Percentiles rank a stretch among this genome's conserved stretches.
These are phyloP conservation scores for Suillus brevipes DNA, from an alignment of 768 basidiomycete species.

Conservation along the genomic window DNA sequence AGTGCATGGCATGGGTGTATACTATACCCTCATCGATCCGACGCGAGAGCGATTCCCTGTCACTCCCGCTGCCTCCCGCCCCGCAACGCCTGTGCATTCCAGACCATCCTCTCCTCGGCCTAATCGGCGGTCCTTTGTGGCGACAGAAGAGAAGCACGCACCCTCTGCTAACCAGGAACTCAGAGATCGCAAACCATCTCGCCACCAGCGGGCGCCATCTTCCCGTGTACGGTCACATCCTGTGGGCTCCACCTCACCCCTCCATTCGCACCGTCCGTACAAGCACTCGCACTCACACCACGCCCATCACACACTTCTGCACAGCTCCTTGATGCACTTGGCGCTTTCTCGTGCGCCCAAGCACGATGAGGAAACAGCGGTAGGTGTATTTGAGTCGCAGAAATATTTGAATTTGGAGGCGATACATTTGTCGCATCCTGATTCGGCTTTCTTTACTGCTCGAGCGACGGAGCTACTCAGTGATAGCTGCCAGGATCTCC, in stretches of 20 bases:
- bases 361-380: slow-evolving; percentile 45
- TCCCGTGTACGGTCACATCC: slow-evolving; percentile 10
- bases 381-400: slow-evolving; percentile 75
- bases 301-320: slow-evolving; percentile 34
- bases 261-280: slow-evolving; percentile 13
- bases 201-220: neutral
- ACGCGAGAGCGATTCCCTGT: slow-evolving; percentile 56
- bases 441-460: slow-evolving; percentile 42
- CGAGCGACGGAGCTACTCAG: slow-evolving; percentile 46
- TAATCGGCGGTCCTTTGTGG: neutral
- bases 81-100: slow-evolving; percentile 36
- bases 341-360: slow-evolving; percentile 33
- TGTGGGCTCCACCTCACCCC: slow-evolving; percentile 12
- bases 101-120: slow-evolving; percentile 32
- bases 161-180: neutral
- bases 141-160: slow-evolving; percentile 5
- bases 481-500: slow-evolving; percentile 54
- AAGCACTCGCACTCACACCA: slow-evolving; percentile 28
- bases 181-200: neutral
- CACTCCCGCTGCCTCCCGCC: slow-evolving; percentile 42
- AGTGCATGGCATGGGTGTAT: slow-evolving; percentile 61
- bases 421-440: slow-evolving; percentile 49
- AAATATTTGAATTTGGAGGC: slow-evolving; percentile 69
- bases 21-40: slow-evolving; percentile 65
- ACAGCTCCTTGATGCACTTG: slow-evolving; percentile 41